Percentiles rank a stretch among this genome's conserved stretches.
Conservation (phyloP, 2,329 filamentous ascomycete species). For the Triangularia setosa region DNA sequence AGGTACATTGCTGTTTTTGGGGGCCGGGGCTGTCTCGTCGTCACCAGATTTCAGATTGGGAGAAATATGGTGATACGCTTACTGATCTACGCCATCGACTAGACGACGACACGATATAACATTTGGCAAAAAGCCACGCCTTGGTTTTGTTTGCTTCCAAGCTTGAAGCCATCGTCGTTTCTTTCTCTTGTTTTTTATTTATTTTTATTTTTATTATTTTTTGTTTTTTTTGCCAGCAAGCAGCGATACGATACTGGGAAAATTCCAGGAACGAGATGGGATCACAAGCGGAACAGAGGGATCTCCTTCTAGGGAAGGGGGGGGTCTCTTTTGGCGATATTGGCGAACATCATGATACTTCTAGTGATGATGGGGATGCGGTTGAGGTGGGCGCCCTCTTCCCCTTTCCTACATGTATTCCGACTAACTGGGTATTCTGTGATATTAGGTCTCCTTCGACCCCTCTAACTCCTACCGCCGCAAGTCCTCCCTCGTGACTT, state of each 20-base stretch:
- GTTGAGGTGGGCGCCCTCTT: conserved; percentile 43
- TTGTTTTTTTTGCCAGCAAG: too few relatives aligned
- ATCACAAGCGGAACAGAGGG: background rate
- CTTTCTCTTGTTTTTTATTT: too few relatives aligned
- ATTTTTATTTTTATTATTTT: too few relatives aligned
- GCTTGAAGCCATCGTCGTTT: background rate
- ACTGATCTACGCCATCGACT: background rate
- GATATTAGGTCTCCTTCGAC: conserved; percentile 57
- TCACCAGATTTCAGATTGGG: background rate
- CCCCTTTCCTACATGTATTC: background rate
- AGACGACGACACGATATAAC: too few relatives aligned
- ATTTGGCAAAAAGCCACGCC: too few relatives aligned
- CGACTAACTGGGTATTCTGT: background rate
- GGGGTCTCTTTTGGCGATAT: conserved; percentile 26
- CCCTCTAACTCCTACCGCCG: conserved; percentile 57
- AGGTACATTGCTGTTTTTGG: background rate
- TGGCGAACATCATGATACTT: conserved; percentile 25
- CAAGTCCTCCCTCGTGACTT: conserved; percentile 60
- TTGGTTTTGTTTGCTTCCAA: too few relatives aligned
- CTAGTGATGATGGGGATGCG: conserved; percentile 43
- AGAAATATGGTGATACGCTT: background rate
- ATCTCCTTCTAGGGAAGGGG: background rate
- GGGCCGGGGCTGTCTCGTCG: background rate
- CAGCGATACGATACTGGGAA: too few relatives aligned
- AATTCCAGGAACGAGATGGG: background rate